Evolutionary conservation across 78 protist genomes (phyloP).

Genomic region (Cyanophora paradoxa): DNA sequence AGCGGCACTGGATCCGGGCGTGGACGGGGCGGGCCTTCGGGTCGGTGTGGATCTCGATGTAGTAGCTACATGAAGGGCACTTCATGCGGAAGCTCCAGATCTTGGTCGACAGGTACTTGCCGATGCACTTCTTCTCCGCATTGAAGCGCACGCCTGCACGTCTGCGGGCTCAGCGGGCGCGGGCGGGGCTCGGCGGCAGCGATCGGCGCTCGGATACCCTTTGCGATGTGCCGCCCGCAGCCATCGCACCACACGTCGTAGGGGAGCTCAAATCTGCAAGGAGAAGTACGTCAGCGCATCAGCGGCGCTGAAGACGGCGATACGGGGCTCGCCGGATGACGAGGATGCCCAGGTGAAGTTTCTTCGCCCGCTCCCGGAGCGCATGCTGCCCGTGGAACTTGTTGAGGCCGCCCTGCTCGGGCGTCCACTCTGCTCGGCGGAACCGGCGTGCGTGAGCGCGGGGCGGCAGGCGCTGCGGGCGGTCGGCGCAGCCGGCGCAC

Average conservation of each 20-base stretch:
- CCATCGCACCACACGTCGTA: conserved; percentile 58
- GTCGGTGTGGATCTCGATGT: conserved; percentile 69
- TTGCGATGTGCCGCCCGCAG: conserved; percentile 64
- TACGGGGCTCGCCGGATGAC: conserved; percentile 19
- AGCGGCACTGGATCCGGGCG: too few species aligned
- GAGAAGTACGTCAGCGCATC: background rate
- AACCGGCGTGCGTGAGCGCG: background rate
- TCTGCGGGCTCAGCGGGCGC: too few species aligned
- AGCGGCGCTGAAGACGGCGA: too few species aligned
- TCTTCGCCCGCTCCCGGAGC: conserved; percentile 58
- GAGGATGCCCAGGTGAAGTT: conserved; percentile 56
- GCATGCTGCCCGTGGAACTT: conserved; percentile 56
- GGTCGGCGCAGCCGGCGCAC: conserved; percentile 49
- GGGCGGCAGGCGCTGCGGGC: background rate
- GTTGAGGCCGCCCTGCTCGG: conserved; percentile 69
- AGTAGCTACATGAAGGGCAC: conserved; percentile 52
- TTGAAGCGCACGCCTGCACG: conserved; percentile 79
- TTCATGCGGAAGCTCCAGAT: conserved; percentile 59
- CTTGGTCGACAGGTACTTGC: conserved; percentile 62
- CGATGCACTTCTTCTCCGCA: conserved; percentile 76
- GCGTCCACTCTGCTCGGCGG: too few species aligned
- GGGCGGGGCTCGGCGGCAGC: background rate
- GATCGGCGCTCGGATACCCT: conserved; percentile 51
- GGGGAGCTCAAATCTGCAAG: conserved; percentile 78
- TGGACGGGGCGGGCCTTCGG: too few species aligned